These are phyloP conservation scores for Colletotrichum zoysiae DNA, from an alignment of 2,329 filamentous ascomycete genomes.

Conservation along the genomic window DNA sequence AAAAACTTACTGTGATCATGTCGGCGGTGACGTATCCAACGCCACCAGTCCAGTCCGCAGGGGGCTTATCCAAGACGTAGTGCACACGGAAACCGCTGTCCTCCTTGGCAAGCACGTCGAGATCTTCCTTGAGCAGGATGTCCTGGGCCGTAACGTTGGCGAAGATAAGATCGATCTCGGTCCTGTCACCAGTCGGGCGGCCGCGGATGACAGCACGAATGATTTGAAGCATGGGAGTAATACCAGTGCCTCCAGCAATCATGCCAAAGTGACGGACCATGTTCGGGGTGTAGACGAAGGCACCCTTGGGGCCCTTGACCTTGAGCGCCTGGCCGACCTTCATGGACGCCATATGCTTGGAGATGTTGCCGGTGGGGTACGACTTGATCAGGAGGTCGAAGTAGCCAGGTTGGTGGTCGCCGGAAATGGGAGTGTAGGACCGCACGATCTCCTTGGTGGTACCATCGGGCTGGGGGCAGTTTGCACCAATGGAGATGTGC, in stretches of 20 bases:
- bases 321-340: slow-evolving; percentile 89
- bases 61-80: slow-evolving; percentile 97
- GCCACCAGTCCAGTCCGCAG: slow-evolving; percentile 90
- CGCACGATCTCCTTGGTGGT: slow-evolving; percentile 86
- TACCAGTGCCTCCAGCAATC: slow-evolving; percentile 97
- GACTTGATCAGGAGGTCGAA: slow-evolving; percentile 98
- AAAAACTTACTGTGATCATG: slow-evolving; percentile 83
- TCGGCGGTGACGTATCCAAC: slow-evolving; percentile 95
- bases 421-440: slow-evolving; percentile 92
- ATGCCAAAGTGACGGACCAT: slow-evolving; percentile 97
- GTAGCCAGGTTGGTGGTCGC: slow-evolving; percentile 88
- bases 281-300: slow-evolving; percentile 97
- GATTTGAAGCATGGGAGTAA: slow-evolving; percentile 98
- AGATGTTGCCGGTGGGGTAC: slow-evolving; percentile 98
- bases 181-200: slow-evolving; percentile 82
- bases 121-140: slow-evolving; percentile 92
- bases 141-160: slow-evolving; percentile 95
- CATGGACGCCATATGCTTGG: slow-evolving; percentile 87
- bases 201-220: slow-evolving; percentile 90
- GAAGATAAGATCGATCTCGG: slow-evolving; percentile 94
- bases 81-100: slow-evolving; percentile 88
- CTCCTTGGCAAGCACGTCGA: slow-evolving; percentile 82
- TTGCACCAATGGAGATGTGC: slow-evolving; percentile 95
- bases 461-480: slow-evolving; percentile 75
- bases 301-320: slow-evolving; percentile 94